Conservation (phyloP, 2,329 filamentous ascomycete genomes). For the Leptographium radiaticola region DNA sequence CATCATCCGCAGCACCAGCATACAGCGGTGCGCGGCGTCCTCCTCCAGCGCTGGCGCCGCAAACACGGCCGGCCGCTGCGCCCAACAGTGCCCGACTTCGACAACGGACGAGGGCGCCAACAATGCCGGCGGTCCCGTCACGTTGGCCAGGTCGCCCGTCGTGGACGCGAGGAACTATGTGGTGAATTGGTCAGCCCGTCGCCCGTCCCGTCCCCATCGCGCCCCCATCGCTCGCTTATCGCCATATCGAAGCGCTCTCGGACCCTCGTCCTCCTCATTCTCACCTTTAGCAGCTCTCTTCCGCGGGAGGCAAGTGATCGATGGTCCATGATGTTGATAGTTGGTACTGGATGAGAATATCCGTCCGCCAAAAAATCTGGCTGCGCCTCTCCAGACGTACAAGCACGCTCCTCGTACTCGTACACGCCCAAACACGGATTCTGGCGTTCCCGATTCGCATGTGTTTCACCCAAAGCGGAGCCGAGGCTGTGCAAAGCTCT, state of each 20-base stretch:
- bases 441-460: no score
- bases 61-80: constrained; percentile 32
- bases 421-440: no score
- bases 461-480: no score
- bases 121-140: constrained; percentile 37
- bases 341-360: not conserved
- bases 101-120: constrained; percentile 35
- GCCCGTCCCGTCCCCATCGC: no score
- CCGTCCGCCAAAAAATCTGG: no score
- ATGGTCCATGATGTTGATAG: constrained; percentile 11
- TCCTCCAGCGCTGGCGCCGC: constrained; percentile 31
- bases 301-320: constrained; percentile 18
- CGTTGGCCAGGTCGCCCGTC: constrained; percentile 37
- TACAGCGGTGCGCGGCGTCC: constrained; percentile 27
- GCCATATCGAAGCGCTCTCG: no score
- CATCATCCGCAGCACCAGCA: constrained; percentile 34
- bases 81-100: constrained; percentile 38
- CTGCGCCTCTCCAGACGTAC: no score
- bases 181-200: not conserved
- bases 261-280: not conserved
- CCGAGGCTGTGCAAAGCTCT: no score
- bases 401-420: no score
- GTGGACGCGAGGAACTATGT: constrained; percentile 22
- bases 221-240: no score
- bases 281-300: constrained; percentile 19